Evolutionary conservation across 768 basidiomycete species (phyloP).

Genomic region (Auriscalpium microsporum): DNA sequence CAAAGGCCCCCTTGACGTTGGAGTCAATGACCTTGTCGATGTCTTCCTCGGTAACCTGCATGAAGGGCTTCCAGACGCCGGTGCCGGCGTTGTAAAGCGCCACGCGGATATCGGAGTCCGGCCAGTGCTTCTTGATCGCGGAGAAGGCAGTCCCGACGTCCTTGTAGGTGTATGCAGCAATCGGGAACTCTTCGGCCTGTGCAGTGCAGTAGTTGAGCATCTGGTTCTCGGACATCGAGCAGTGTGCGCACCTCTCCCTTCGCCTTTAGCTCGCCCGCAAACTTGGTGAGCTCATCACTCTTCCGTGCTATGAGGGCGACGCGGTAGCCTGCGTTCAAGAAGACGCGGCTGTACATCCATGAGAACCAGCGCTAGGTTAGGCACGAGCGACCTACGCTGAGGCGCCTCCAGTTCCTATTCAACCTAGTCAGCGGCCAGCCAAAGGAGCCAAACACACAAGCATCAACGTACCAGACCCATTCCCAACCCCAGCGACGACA

Average conservation of each 20-base stretch:
- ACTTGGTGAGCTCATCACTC: constrained; percentile 24
- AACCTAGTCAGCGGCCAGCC: neutral
- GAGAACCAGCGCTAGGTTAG: neutral
- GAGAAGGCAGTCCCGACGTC: constrained; percentile 25
- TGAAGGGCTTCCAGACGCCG: constrained; percentile 31
- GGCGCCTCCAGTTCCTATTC: constrained; percentile 30
- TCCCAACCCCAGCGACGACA: constrained; percentile 35
- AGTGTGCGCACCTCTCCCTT: constrained; percentile 27
- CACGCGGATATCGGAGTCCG: constrained; percentile 27
- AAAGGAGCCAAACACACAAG: neutral
- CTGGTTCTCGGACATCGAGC: neutral
- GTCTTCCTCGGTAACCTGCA: constrained; percentile 31
- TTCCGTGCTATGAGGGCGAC: constrained; percentile 31
- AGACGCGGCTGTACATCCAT: constrained; percentile 23
- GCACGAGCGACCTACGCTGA: constrained; percentile 27
- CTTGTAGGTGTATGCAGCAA: constrained; percentile 25
- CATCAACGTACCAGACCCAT: constrained; percentile 25
- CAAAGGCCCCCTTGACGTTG: constrained; percentile 31
- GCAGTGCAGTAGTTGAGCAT: neutral
- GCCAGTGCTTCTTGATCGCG: constrained; percentile 26
- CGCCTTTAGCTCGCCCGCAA: constrained; percentile 26
- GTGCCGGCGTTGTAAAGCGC: constrained; percentile 32
- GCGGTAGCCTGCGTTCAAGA: constrained; percentile 31
- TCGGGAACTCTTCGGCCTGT: constrained; percentile 32
- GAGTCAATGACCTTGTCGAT: constrained; percentile 21